A percentile compares a stretch with the other conserved stretches of the same genome.
Conservation (phyloP, 306 rosid genomes). For the Lathyrus oleraceus region DNA sequence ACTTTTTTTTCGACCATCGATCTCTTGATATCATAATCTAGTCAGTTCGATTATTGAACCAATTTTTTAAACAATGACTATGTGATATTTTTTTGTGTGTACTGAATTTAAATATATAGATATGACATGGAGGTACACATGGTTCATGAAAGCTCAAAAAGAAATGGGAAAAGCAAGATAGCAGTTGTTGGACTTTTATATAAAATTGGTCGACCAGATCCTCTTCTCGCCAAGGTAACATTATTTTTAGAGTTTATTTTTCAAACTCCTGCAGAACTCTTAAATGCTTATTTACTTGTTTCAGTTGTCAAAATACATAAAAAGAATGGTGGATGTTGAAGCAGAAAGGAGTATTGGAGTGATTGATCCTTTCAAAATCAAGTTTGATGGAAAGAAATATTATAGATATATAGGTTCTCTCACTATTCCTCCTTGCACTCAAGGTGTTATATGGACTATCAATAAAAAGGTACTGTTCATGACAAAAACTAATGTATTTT, state of each 20-base stretch:
- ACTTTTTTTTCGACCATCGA: too few relatives aligned
- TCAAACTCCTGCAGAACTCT: too few relatives aligned
- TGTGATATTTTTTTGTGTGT: too few relatives aligned
- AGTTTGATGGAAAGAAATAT: conserved; percentile 48
- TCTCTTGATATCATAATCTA: too few relatives aligned
- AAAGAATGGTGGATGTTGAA: conserved; percentile 31
- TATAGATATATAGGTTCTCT: conserved; percentile 71
- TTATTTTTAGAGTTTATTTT: neutral
- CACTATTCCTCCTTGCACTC: conserved; percentile 74
- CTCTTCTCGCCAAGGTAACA: too few relatives aligned
- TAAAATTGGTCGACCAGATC: conserved; percentile 55
- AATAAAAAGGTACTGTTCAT: conserved; percentile 46
- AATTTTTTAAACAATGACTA: too few relatives aligned
- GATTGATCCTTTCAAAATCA: conserved; percentile 53
- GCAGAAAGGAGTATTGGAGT: conserved; percentile 44
- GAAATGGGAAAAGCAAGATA: conserved; percentile 22
- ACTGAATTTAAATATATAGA: conserved; percentile 29
- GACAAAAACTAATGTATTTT: too few relatives aligned
- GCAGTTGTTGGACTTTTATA: conserved; percentile 64
- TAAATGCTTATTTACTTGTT: too few relatives aligned
- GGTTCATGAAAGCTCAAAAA: conserved; percentile 54
- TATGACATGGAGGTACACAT: conserved; percentile 72
- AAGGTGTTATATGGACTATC: conserved; percentile 74
- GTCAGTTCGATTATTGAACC: too few relatives aligned
- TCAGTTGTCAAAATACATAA: conserved; percentile 36